Base-by-base conservation (phyloP, 768 basidiomycete species). In the Mycena alexandri region DNA sequence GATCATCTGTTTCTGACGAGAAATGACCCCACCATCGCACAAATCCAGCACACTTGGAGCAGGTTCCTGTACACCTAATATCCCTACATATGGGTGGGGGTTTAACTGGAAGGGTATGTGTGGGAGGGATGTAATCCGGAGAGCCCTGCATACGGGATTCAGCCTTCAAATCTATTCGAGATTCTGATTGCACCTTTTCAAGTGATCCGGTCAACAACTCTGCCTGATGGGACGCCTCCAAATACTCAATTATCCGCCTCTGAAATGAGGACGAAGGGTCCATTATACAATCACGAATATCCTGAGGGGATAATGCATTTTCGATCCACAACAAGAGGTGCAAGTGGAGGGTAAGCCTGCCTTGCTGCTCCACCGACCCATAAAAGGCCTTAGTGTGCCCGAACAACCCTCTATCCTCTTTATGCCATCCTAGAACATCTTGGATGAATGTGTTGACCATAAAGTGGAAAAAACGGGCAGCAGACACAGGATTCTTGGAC, bases 251-350 rank as follows among this genome's bases (percentile, higher is more conserved):
- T 1, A 81, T 33, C 5, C 43, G 25, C 12, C 62, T 44, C 50
- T 75, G 70, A 64, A 82, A 80, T 14, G 69, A 61, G 8, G 65
- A 69, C 69, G 3, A 47, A 16, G 46, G 72, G 59, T 29, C 3
- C 34, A 77, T 51, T 0, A 83, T 19, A 12, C 55, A 50, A 14
- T 81, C 73, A 36, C 75, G 41, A 11, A 81, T 80, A 59, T 82
- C 74, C 57, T 81, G 74, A 5, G 79, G 81, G 16, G 77, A 70
- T 0, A 78, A 46, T 3, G 56, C 56, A 19, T 73, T 71, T 25
- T 33, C 13, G 2, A 83, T 73, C 80, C 81, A 84, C 1, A 82
- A 21, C 1, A 83, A 41, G 41, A 80, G 25, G 64, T 83, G 81
- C 1, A 81, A 44, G 71, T 84, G 83, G 3, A 84, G 55, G 0